Conservation (phyloP, 768 basidiomycete species). For the Mycena metata region DNA sequence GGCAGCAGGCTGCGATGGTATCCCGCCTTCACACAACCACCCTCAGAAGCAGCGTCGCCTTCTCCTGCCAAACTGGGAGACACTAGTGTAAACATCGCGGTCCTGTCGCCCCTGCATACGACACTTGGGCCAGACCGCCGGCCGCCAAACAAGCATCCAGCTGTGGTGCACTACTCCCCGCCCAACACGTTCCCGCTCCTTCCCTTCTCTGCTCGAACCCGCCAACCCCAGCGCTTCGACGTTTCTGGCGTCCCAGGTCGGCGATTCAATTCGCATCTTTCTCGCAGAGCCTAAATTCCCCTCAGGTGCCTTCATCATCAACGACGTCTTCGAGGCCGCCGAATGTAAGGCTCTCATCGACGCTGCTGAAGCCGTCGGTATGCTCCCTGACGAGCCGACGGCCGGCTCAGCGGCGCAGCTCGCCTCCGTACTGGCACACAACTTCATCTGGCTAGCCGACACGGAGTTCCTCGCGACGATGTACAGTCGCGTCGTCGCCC, state of each 20-base stretch:
- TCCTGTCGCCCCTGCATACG: constrained; percentile 49
- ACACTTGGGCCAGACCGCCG: constrained; percentile 62
- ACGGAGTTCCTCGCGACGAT: constrained; percentile 54
- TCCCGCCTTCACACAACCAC: constrained; percentile 48
- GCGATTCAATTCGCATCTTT: not conserved
- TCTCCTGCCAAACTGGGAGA: constrained; percentile 25
- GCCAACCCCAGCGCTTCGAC: constrained; percentile 50
- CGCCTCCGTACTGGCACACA: constrained; percentile 61
- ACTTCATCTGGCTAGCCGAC: constrained; percentile 69
- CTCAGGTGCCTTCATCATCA: constrained; percentile 59
- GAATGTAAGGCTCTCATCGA: constrained; percentile 62
- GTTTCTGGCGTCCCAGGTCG: constrained; percentile 57
- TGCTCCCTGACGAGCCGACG: constrained; percentile 65
- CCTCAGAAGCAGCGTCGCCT: constrained; percentile 19
- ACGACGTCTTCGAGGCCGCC: constrained; percentile 58
- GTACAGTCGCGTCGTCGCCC: constrained; percentile 56
- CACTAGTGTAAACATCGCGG: constrained; percentile 37
- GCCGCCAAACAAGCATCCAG: constrained; percentile 66
- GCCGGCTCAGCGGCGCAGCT: constrained; percentile 60
- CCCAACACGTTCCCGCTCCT: constrained; percentile 50
- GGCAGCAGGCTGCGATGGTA: constrained; percentile 52
- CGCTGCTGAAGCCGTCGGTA: constrained; percentile 60
- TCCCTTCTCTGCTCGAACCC: constrained; percentile 40
- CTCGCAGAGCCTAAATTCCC: not conserved
- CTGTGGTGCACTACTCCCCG: constrained; percentile 62